Conservation (phyloP, 305 asterid genomes). For the Plantago lanceolata region DNA sequence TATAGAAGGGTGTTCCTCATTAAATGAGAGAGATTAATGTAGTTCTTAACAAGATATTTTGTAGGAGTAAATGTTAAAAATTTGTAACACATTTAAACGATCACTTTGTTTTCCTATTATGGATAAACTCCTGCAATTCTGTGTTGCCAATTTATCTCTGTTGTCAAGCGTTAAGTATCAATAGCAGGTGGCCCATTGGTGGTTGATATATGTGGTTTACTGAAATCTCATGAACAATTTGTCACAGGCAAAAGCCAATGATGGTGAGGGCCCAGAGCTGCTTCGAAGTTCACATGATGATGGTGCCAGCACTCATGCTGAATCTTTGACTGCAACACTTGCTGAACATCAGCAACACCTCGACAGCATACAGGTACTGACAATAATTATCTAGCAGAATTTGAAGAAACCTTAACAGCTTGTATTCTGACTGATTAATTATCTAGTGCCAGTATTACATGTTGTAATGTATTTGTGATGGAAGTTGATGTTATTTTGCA, state of each 20-base stretch:
- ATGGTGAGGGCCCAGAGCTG: slow-evolving; percentile 95
- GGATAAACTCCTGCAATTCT: slow-evolving; percentile 3
- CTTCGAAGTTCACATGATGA: slow-evolving; percentile 64
- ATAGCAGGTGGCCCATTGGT: slow-evolving; percentile 19
- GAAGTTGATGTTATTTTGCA: slow-evolving; percentile 33
- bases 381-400: too few species aligned
- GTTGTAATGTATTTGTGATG: slow-evolving; percentile 19
- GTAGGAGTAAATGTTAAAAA: not conserved
- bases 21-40: not conserved
- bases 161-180: not conserved
- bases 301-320: slow-evolving; percentile 78
- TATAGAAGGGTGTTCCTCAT: not conserved
- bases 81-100: not conserved
- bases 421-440: slow-evolving; percentile 10
- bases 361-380: slow-evolving; percentile 84
- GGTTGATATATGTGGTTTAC: slow-evolving; percentile 17
- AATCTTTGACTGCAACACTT: slow-evolving; percentile 81
- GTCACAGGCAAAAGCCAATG: slow-evolving; percentile 84
- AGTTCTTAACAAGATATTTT: not conserved
- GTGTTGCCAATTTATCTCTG: not conserved
- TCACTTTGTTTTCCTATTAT: not conserved
- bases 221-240: slow-evolving; percentile 11
- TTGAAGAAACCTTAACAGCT: slow-evolving; percentile 6
- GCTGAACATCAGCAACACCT: slow-evolving; percentile 90
- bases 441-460: not conserved